Percentiles rank a stretch among this genome's conserved stretches.
These are phyloP conservation scores for Mollisia scopiformis DNA, from an alignment of 2,329 filamentous ascomycete genomes.

Conservation along the genomic window DNA sequence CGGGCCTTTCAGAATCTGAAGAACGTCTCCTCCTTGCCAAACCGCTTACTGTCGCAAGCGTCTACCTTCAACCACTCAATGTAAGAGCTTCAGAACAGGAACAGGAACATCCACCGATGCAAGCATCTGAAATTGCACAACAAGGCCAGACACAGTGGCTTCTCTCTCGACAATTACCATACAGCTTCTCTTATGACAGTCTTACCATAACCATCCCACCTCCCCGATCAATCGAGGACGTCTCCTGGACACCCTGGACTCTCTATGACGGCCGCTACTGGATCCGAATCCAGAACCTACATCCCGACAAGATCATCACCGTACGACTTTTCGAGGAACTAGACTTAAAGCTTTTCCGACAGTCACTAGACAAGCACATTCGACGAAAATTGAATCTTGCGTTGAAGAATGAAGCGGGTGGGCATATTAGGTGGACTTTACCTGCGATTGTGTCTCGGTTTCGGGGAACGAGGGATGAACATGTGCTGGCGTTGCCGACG, in stretches of 20 bases:
- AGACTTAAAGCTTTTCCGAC: slow-evolving; percentile 23
- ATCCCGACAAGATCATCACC: neutral
- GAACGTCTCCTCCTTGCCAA: neutral
- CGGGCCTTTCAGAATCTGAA: slow-evolving; percentile 22
- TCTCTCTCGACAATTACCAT: slow-evolving; percentile 30
- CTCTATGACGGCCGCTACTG: slow-evolving; percentile 65
- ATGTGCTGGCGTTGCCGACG: slow-evolving; percentile 31
- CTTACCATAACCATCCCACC: neutral
- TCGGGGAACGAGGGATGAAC: slow-evolving; percentile 14
- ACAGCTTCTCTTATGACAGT: neutral
- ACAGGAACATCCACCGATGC: neutral
- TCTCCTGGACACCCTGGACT: slow-evolving; percentile 28
- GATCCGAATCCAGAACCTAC: slow-evolving; percentile 46
- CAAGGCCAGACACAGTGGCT: slow-evolving; percentile 17
- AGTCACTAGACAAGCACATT: neutral
- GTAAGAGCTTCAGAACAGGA: neutral
- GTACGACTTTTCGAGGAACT: slow-evolving; percentile 24
- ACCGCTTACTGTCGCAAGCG: slow-evolving; percentile 26
- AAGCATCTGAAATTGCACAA: neutral
- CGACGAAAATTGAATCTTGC: neutral
- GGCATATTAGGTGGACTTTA: slow-evolving; percentile 32
- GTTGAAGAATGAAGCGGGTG: slow-evolving; percentile 25
- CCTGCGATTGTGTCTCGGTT: slow-evolving; percentile 26
- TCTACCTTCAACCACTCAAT: slow-evolving; percentile 24
- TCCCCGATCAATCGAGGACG: no score